These are phyloP conservation scores for Drechslerella dactyloides DNA, from an alignment of 2,329 filamentous ascomycete species.

Conservation along the genomic window DNA sequence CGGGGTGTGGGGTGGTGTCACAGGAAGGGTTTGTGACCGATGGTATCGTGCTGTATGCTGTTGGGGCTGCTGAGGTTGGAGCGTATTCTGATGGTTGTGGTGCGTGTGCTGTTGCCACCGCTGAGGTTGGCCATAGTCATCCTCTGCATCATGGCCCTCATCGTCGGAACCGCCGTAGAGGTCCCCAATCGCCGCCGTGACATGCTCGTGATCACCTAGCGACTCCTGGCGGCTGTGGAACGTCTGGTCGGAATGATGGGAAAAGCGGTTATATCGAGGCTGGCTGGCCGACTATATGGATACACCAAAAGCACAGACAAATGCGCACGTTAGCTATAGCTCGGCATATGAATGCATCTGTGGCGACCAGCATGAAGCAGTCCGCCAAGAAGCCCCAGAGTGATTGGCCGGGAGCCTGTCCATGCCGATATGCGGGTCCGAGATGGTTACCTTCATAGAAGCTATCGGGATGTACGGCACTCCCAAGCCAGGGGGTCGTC, in stretches of 20 bases:
- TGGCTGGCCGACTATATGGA: slow-evolving; percentile 53
- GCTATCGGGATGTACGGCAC: slow-evolving; percentile 47
- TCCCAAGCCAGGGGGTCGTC: slow-evolving; percentile 44
- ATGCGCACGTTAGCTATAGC: slow-evolving; percentile 13
- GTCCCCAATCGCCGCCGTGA: slow-evolving; percentile 90
- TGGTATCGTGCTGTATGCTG: slow-evolving; percentile 17
- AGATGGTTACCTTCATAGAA: slow-evolving; percentile 50
- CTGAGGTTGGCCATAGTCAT: slow-evolving; percentile 29
- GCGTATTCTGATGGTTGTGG: slow-evolving; percentile 13
- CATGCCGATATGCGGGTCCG: not conserved
- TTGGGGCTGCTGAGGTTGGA: slow-evolving; percentile 16
- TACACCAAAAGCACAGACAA: slow-evolving; percentile 41
- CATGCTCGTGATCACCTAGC: slow-evolving; percentile 89
- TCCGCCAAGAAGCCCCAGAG: not conserved
- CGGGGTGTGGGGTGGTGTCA: slow-evolving; percentile 50
- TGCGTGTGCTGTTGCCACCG: slow-evolving; percentile 22
- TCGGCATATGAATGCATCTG: not conserved
- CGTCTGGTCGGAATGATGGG: slow-evolving; percentile 52
- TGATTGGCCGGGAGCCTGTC: not conserved
- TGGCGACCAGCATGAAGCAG: not conserved
- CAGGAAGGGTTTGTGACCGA: slow-evolving; percentile 33
- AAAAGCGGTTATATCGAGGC: slow-evolving; percentile 54
- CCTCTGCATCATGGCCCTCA: slow-evolving; percentile 50
- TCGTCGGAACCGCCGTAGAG: slow-evolving; percentile 71
- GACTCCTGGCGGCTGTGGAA: slow-evolving; percentile 58